Evolutionary conservation across 768 basidiomycete species (phyloP).

Genomic region (Tulasnella sp.): DNA sequence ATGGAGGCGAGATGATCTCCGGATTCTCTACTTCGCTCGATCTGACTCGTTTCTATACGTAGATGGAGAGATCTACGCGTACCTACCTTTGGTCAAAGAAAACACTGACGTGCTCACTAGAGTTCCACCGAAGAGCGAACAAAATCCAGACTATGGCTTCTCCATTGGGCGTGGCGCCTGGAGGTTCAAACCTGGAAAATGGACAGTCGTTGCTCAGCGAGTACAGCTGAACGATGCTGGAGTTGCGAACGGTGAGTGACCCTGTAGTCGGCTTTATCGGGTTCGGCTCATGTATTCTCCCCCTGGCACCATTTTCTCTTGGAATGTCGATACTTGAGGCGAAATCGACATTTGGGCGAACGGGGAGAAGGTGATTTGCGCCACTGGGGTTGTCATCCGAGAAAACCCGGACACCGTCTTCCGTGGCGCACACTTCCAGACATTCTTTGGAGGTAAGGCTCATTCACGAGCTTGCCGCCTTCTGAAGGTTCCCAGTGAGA

Average conservation of each 20-base stretch:
- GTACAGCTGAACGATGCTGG: conserved; percentile 66
- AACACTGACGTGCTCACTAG: conserved; percentile 42
- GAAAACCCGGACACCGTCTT: conserved; percentile 41
- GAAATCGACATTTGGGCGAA: conserved; percentile 57
- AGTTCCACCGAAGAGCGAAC: conserved; percentile 39
- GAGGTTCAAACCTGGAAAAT: conserved; percentile 49
- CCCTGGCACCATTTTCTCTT: too few species aligned
- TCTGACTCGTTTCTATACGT: too few species aligned
- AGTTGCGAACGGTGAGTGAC: conserved; percentile 44
- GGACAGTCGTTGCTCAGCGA: conserved; percentile 61
- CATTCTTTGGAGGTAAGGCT: conserved; percentile 59
- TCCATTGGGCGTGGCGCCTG: conserved; percentile 62
- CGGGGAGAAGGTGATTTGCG: conserved; percentile 53
- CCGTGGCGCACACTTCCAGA: conserved; percentile 61
- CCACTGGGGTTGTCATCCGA: conserved; percentile 45
- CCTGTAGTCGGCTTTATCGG: not conserved
- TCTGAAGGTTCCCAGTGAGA: conserved; percentile 23
- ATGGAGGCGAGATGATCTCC: conserved; percentile 28
- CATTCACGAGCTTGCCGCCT: conserved; percentile 18
- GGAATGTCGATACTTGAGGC: conserved; percentile 31
- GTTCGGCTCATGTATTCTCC: too few species aligned
- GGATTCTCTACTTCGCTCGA: conserved; percentile 11
- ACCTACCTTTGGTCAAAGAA: conserved; percentile 40
- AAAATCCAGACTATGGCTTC: conserved; percentile 55
- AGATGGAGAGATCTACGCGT: conserved; percentile 58